Base-by-base conservation (phyloP, 2,329 filamentous ascomycete genomes). In the Aspergillus clavatus region DNA sequence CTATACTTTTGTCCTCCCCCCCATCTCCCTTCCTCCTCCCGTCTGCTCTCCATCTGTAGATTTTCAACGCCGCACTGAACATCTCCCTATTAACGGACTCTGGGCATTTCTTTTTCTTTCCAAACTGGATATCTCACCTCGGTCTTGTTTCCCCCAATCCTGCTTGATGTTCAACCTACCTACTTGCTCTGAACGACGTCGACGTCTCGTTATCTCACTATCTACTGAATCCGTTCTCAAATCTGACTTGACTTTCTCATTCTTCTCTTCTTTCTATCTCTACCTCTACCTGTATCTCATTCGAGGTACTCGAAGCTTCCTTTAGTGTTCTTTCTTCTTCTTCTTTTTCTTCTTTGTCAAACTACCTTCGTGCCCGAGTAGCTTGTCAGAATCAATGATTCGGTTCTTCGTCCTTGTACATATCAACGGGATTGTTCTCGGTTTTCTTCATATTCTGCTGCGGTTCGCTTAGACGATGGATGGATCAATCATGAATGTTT, bases 281-380 rank as follows among this genome's bases (percentile, higher is more conserved):
- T 42, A 39, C 27, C 41, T 46, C 5, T 29, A 37, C 38, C 40
- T 38, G 16, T 43, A 14, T 12, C 22, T n/a, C n/a, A n/a, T n/a
- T n/a, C n/a, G n/a, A n/a, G n/a, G n/a, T n/a, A n/a, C n/a, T n/a
- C n/a, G n/a, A n/a, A n/a, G n/a, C n/a, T n/a, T n/a, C n/a, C n/a
- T n/a, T n/a, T n/a, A n/a, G n/a, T n/a, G n/a, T n/a, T n/a, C n/a
- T n/a, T n/a, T n/a, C n/a, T n/a, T n/a, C n/a, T n/a, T n/a, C n/a
- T 35, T 29, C 10, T 38, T 43, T 44, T 40, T 12, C 21, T 46
- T 24, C 4, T n/a, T n/a, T n/a, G n/a, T n/a, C n/a, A n/a, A n/a
- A n/a, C n/a, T n/a, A n/a, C n/a, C n/a, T n/a, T n/a, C 45, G 38
- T 50, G 35, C 11, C 46, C 54, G 46, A 49, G 33, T 45, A 12